A percentile compares a stretch with the other conserved stretches of the same genome.
Conservation (phyloP, 129 eudicot species). For the Pseudognaphalium luteoalbum region DNA sequence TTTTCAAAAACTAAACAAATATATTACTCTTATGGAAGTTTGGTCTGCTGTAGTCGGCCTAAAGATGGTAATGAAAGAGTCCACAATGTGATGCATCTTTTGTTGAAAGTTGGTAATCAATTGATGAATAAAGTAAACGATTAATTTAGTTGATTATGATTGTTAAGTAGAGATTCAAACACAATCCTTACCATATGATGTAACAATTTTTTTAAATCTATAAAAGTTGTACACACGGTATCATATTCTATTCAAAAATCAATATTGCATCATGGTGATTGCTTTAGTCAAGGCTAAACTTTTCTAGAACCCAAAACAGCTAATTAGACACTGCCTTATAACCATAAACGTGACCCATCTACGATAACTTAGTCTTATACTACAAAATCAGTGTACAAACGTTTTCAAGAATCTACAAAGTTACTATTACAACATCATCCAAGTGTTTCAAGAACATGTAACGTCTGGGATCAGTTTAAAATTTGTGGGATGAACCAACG, state of each 20-base stretch:
- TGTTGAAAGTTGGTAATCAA: constrained; percentile 37
- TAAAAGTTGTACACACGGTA: not conserved
- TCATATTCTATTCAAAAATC: not conserved
- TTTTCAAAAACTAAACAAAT: not conserved
- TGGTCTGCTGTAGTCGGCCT: not conserved
- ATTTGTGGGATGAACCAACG: not conserved
- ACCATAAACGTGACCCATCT: constrained; percentile 19
- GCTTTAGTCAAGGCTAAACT: constrained; percentile 31
- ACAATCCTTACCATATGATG: constrained; percentile 11
- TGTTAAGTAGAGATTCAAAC: constrained; percentile 15
- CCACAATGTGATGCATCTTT: not conserved
- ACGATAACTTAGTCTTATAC: not conserved
- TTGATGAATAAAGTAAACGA: constrained; percentile 22
- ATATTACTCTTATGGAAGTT: not conserved
- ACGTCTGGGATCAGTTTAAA: not conserved
- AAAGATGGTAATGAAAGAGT: not conserved
- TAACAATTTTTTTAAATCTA: constrained; percentile 11
- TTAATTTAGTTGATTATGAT: constrained; percentile 18
- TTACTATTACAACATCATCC: not conserved
- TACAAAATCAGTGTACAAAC: not conserved
- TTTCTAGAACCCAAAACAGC: constrained; percentile 23
- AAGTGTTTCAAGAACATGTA: not conserved
- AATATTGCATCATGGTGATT: constrained; percentile 22
- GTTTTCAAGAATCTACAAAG: not conserved
- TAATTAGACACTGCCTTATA: not conserved